Evolutionary conservation across 768 basidiomycete species (phyloP).

Genomic region (Boletales sp.): DNA sequence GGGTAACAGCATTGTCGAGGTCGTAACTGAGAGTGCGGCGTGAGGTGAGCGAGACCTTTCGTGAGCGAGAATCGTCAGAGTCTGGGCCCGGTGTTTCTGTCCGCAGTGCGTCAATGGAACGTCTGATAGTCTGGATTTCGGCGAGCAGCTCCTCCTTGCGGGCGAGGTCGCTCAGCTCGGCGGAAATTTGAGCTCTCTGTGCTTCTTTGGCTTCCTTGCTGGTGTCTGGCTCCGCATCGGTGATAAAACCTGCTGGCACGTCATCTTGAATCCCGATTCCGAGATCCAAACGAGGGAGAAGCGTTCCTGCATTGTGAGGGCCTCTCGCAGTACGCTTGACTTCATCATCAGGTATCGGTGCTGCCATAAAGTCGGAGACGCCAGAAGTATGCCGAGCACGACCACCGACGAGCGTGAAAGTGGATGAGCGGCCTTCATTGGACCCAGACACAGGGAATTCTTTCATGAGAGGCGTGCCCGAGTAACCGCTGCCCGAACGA

Average conservation of each 20-base stretch:
- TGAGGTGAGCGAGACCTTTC: slow-evolving; percentile 62
- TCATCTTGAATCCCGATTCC: slow-evolving; percentile 72
- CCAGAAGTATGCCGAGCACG: slow-evolving; percentile 63
- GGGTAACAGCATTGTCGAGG: slow-evolving; percentile 48
- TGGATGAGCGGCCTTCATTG: slow-evolving; percentile 38
- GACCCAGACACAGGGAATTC: slow-evolving; percentile 53
- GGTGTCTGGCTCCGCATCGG: slow-evolving; percentile 36
- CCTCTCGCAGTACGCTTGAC: slow-evolving; percentile 47
- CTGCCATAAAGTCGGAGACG: slow-evolving; percentile 70
- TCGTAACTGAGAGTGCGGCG: slow-evolving; percentile 68
- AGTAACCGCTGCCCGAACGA: slow-evolving; percentile 60
- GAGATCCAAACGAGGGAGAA: slow-evolving; percentile 69
- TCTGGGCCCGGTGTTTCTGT: slow-evolving; percentile 56
- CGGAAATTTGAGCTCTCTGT: slow-evolving; percentile 35
- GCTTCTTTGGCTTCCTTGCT: slow-evolving; percentile 29
- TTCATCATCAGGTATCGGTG: slow-evolving; percentile 61
- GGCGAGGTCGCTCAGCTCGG: slow-evolving; percentile 51
- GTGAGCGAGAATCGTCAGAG: slow-evolving; percentile 56
- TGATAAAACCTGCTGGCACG: slow-evolving; percentile 68
- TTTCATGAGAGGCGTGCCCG: slow-evolving; percentile 64
- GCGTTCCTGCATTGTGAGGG: slow-evolving; percentile 48
- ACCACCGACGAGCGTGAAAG: slow-evolving; percentile 47
- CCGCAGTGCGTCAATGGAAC: slow-evolving; percentile 73
- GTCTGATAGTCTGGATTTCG: slow-evolving; percentile 77
- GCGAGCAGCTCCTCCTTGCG: slow-evolving; percentile 68